Evolutionary conservation across 1,284 basidiomycete genomes (phyloP).

Genomic region (Coniferiporia weirii): DNA sequence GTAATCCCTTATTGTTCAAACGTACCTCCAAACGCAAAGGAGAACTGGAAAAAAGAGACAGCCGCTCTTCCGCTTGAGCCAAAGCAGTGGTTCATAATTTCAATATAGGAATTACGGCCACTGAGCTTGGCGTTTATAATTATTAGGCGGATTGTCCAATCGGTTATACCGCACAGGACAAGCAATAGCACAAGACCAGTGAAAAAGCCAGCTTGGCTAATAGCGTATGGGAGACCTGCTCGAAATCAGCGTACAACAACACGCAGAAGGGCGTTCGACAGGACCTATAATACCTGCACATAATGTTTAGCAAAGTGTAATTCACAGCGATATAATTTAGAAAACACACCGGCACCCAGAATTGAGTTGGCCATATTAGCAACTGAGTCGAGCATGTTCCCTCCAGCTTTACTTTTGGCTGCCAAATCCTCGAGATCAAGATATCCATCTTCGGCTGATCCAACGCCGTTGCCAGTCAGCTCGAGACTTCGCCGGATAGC

Average conservation of each 20-base stretch:
- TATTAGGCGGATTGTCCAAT: conserved; percentile 98
- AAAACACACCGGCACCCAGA: conserved; percentile 76
- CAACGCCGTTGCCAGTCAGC: conserved; percentile 36
- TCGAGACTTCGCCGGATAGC: conserved; percentile 51
- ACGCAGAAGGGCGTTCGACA: conserved; percentile 20
- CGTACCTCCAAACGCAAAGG: conserved; percentile 93
- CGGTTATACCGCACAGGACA: conserved; percentile 79
- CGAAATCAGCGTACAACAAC: neutral
- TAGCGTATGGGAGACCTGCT: conserved; percentile 84
- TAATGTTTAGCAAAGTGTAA: conserved; percentile 11
- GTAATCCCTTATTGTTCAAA: conserved; percentile 16
- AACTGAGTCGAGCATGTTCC: conserved; percentile 78
- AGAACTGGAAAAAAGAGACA: conserved; percentile 96
- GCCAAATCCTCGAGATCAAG: conserved; percentile 64
- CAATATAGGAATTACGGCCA: conserved; percentile 90
- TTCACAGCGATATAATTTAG: conserved; percentile 5
- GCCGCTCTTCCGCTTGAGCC: conserved; percentile 84
- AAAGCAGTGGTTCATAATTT: conserved; percentile 94
- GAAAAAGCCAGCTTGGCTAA: conserved; percentile 90
- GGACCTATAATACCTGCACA: conserved; percentile 76
- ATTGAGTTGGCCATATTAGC: conserved; percentile 98
- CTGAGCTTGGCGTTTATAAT: conserved; percentile 94
- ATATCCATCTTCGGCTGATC: conserved; percentile 30
- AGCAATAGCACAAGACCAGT: conserved; percentile 81
- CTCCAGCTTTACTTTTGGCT: conserved; percentile 64